Evolutionary conservation across 176 grass and related monocot genomes (phyloP).

Genomic region (Hordeum marinum): DNA sequence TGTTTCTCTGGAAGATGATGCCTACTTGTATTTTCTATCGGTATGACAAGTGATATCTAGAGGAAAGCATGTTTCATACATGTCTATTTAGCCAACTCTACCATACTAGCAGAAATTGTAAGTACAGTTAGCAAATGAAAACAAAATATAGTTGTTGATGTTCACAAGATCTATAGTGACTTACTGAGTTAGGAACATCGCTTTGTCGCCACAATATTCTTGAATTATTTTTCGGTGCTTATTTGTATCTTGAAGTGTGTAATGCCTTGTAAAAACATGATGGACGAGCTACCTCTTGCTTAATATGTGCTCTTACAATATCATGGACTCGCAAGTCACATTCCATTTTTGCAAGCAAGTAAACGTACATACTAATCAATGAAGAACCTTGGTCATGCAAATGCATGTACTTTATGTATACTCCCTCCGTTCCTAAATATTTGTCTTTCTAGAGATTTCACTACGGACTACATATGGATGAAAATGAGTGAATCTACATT

Average conservation of each 20-base stretch:
- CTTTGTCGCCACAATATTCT: neutral
- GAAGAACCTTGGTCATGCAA: neutral
- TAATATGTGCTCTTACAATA: neutral
- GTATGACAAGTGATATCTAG: neutral
- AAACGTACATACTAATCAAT: neutral
- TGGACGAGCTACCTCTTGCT: neutral
- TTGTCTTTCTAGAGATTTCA: too few relatives aligned
- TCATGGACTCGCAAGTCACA: neutral
- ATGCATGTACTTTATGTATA: neutral
- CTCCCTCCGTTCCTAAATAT: too few relatives aligned
- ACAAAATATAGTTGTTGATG: neutral
- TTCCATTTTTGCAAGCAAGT: neutral
- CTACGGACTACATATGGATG: too few relatives aligned
- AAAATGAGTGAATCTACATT: too few relatives aligned
- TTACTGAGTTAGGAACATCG: neutral
- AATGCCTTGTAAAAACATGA: neutral
- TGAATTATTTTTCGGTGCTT: neutral
- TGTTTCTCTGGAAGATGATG: neutral
- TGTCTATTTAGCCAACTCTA: neutral
- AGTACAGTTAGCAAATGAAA: neutral
- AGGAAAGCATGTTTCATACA: neutral
- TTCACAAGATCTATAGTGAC: neutral
- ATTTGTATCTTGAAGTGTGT: neutral
- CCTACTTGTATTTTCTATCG: neutral
- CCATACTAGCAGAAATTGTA: neutral